Evolutionary conservation across 306 rosid species (phyloP).

Genomic region (Biancaea sappan): DNA sequence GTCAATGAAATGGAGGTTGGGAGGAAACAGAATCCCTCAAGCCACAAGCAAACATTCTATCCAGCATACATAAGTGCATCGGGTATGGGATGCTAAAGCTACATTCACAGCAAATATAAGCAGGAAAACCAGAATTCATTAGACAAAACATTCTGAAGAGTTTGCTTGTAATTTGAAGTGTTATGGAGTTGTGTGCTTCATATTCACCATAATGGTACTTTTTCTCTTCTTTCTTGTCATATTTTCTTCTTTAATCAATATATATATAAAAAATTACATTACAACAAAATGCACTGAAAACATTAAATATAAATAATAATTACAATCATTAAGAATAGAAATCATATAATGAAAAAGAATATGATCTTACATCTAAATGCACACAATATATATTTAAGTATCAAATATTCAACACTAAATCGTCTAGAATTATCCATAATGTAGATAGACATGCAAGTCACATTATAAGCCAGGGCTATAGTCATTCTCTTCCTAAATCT

Average conservation of each 20-base stretch:
- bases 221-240: no score
- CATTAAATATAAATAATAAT: no score
- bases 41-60: not conserved
- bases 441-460: not conserved
- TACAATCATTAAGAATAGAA: no score
- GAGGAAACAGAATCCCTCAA: not conserved
- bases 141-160: not conserved
- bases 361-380: not conserved
- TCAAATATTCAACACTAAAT: not conserved
- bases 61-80: not conserved
- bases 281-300: not conserved
- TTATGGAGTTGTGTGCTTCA: not conserved
- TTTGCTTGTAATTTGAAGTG: no score
- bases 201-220: not conserved
- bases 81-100: not conserved
- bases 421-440: not conserved
- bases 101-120: not conserved
- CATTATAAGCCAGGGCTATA: not conserved
- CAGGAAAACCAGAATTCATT: not conserved
- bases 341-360: not conserved
- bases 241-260: not conserved
- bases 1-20: not conserved
- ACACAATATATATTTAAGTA: no score
- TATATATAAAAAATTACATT: not conserved
- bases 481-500: not conserved